These are phyloP conservation scores for Suillus hirtellus DNA, from an alignment of 768 basidiomycete genomes.

Conservation along the genomic window DNA sequence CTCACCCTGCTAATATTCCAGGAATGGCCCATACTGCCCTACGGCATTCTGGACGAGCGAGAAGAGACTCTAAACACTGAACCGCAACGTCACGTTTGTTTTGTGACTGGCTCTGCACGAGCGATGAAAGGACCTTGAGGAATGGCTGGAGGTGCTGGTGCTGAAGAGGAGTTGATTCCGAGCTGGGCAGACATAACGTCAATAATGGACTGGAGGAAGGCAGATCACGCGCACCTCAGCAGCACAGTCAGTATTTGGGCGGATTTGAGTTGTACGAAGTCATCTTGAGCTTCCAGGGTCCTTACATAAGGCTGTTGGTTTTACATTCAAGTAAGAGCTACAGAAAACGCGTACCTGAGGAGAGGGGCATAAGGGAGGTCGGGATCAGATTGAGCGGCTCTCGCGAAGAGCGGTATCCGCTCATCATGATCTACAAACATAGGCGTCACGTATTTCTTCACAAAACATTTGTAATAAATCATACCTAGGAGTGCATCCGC, in stretches of 20 bases:
- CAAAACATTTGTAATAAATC: slow-evolving; percentile 20
- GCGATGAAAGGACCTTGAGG: slow-evolving; percentile 54
- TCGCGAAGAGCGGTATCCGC: slow-evolving; percentile 74
- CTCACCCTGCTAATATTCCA: slow-evolving; percentile 68
- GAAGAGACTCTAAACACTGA: slow-evolving; percentile 84
- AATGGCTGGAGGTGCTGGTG: slow-evolving; percentile 60
- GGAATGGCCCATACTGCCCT: slow-evolving; percentile 78
- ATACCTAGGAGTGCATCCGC: slow-evolving; percentile 84
- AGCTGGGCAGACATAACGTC: slow-evolving; percentile 33
- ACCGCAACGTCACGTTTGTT: slow-evolving; percentile 88
- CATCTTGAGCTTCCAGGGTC: slow-evolving; percentile 82
- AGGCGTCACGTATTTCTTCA: neutral
- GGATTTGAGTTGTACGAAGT: slow-evolving; percentile 92
- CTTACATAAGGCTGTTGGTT: slow-evolving; percentile 41
- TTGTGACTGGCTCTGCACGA: slow-evolving; percentile 58
- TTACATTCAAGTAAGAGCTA: neutral
- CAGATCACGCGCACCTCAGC: slow-evolving; percentile 50
- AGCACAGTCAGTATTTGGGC: slow-evolving; percentile 87
- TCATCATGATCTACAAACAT: slow-evolving; percentile 74
- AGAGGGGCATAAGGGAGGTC: slow-evolving; percentile 81
- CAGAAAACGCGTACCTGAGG: slow-evolving; percentile 52
- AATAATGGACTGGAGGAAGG: slow-evolving; percentile 20
- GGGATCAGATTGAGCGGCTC: slow-evolving; percentile 60
- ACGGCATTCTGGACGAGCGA: slow-evolving; percentile 80
- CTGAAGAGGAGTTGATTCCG: slow-evolving; percentile 49